Conservation (phyloP, 75 land plant genomes). For the Isoetes taiwanensis region DNA sequence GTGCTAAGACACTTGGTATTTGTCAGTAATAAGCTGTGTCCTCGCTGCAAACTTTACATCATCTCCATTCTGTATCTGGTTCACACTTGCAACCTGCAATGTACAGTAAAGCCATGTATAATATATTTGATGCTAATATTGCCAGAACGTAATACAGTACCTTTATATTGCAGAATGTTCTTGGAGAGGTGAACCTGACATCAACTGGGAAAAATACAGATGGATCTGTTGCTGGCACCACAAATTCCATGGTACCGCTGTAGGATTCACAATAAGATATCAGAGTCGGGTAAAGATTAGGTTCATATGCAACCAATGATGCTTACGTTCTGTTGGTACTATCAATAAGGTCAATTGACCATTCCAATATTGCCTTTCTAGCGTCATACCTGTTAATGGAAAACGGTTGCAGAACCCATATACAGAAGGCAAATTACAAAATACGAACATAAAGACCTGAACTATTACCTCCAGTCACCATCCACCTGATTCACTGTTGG, state of each 20-base stretch:
- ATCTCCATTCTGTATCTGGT: slow-evolving; percentile 38
- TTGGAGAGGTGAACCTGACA: slow-evolving; percentile 59
- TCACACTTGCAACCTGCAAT: slow-evolving; percentile 41
- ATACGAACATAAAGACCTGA: neutral
- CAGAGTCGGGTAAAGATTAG: too few species aligned
- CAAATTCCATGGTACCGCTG: slow-evolving; percentile 97
- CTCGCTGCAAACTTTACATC: slow-evolving; percentile 40
- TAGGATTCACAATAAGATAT: too few species aligned
- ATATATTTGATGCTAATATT: too few species aligned
- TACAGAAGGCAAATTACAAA: neutral
- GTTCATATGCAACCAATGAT: neutral
- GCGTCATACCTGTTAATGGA: slow-evolving; percentile 62
- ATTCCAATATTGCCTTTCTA: slow-evolving; percentile 68
- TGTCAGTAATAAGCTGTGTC: slow-evolving; percentile 44
- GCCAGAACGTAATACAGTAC: slow-evolving; percentile 28
- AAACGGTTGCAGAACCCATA: neutral
- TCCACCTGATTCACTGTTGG: slow-evolving; percentile 84
- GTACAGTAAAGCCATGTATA: slow-evolving; percentile 5
- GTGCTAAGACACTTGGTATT: slow-evolving; percentile 82
- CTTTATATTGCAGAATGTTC: slow-evolving; percentile 82
- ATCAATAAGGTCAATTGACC: slow-evolving; percentile 85
- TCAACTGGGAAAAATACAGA: slow-evolving; percentile 73
- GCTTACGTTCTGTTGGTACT: slow-evolving; percentile 71
- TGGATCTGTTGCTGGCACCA: slow-evolving; percentile 81
- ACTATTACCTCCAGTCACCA: slow-evolving; percentile 91